These are phyloP conservation scores for Hebeloma cylindrosporum DNA, from an alignment of 768 basidiomycete species.

Conservation along the genomic window DNA sequence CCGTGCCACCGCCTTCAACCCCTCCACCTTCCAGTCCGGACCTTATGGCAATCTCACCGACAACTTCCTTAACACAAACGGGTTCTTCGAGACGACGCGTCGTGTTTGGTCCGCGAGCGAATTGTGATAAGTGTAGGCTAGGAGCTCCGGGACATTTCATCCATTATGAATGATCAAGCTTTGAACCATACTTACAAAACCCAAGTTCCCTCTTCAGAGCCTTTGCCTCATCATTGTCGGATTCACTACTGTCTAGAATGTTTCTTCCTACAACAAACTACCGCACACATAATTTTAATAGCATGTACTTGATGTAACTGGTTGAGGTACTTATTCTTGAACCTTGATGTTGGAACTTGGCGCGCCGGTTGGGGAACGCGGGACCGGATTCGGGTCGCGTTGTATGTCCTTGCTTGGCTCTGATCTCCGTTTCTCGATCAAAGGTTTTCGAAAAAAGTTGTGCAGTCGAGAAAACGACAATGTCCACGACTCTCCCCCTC, in stretches of 20 bases:
- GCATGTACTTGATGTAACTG: too few relatives aligned
- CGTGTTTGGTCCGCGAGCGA: conserved; percentile 32
- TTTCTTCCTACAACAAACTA: too few relatives aligned
- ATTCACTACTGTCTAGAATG: too few relatives aligned
- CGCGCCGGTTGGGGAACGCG: too few relatives aligned
- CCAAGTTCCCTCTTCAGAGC: too few relatives aligned
- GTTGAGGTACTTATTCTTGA: too few relatives aligned
- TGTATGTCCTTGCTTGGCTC: conserved; percentile 11
- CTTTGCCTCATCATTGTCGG: too few relatives aligned
- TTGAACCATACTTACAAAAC: too few relatives aligned
- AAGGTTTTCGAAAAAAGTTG: conserved; percentile 19
- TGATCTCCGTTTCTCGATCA: conserved; percentile 12
- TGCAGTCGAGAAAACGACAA: conserved; percentile 27
- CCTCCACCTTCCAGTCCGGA: conserved; percentile 11
- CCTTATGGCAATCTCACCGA: conserved; percentile 29
- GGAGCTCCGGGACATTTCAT: conserved; percentile 23
- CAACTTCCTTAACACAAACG: conserved; percentile 18
- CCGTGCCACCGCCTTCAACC: conserved; percentile 9
- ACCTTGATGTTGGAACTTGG: too few relatives aligned
- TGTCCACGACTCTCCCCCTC: conserved; percentile 87
- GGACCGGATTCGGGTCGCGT: too few relatives aligned
- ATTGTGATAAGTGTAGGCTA: conserved; percentile 31
- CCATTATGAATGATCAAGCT: conserved; percentile 21
- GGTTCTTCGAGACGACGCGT: conserved; percentile 26
- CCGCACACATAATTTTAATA: too few relatives aligned